Percentiles rank a stretch among this genome's conserved stretches.
phyloP scores from a whole-genome alignment of 2,329 filamentous ascomycete genomes.

The Clarireedia hainanense region DNA sequence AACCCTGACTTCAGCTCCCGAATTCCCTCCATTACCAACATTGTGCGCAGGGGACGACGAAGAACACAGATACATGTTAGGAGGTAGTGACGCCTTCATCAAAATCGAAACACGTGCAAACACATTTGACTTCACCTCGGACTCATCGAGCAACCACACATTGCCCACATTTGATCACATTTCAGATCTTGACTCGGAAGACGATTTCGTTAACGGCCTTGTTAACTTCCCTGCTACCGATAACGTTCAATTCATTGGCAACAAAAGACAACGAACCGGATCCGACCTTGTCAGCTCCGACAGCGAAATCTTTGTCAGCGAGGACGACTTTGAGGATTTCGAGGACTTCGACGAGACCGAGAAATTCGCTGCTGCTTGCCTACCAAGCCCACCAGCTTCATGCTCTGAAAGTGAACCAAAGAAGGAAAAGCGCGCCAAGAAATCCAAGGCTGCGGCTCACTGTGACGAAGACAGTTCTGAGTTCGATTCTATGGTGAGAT shows the following conservation, averaged over 20 bases:
- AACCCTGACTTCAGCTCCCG: conserved; percentile 41
- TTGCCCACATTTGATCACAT: conserved; percentile 76
- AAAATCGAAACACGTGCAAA: conserved; percentile 39
- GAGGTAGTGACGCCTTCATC: conserved; percentile 24
- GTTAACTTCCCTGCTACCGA: conserved; percentile 57
- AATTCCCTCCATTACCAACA: conserved; percentile 58
- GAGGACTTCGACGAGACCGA: conserved; percentile 67
- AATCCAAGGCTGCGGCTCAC: conserved; percentile 39
- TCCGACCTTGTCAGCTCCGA: conserved; percentile 61
- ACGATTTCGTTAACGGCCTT: conserved; percentile 71
- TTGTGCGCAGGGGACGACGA: conserved; percentile 58
- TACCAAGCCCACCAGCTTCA: conserved; percentile 55
- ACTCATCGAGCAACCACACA: conserved; percentile 41
- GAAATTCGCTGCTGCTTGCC: conserved; percentile 48
- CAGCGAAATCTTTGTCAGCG: conserved; percentile 69
- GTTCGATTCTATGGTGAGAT: conserved; percentile 29
- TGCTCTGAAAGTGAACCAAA: conserved; percentile 42
- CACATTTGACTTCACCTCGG: conserved; percentile 36
- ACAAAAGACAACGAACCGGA: conserved; percentile 62
- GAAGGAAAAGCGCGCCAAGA: conserved; percentile 51
- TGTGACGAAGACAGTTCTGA: conserved; percentile 29
- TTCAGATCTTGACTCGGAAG: conserved; percentile 84
- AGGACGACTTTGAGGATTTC: conserved; percentile 68
- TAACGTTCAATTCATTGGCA: conserved; percentile 51
- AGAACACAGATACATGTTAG: conserved; percentile 40